Conservation (phyloP, 352 stramenopile genomes). For the Phytophthora pluvialis region DNA sequence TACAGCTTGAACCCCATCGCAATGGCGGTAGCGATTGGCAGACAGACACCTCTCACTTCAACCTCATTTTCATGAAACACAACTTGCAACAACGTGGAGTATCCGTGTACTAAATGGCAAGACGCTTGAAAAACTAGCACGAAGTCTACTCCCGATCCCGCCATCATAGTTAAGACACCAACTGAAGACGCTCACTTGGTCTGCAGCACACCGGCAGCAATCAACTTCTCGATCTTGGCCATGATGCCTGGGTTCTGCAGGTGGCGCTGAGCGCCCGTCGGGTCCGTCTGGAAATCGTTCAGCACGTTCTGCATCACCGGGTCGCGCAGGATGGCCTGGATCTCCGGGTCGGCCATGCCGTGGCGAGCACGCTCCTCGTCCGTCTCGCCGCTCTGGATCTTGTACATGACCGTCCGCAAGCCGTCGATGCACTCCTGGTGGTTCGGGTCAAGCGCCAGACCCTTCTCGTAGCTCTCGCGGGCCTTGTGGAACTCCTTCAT, state of each 20-base stretch:
- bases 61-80: too few species aligned
- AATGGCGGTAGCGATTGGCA: too few species aligned
- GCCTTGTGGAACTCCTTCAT: conserved; percentile 99
- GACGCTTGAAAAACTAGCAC: conserved; percentile 23
- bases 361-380: conserved; percentile 97
- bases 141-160: conserved; percentile 6
- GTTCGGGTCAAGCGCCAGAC: conserved; percentile 93
- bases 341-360: conserved; percentile 99
- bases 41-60: too few species aligned
- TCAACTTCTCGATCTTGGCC: conserved; percentile 99
- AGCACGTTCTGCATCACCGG: conserved; percentile 98
- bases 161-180: conserved; percentile 4
- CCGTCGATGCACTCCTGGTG: conserved; percentile 97
- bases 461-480: conserved; percentile 96
- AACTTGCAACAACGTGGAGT: background rate
- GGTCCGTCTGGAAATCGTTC: conserved; percentile 98
- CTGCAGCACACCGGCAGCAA: conserved; percentile 98
- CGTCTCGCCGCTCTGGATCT: conserved; percentile 96
- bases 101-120: conserved; percentile 9
- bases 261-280: conserved; percentile 89
- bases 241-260: conserved; percentile 95
- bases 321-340: conserved; percentile 98
- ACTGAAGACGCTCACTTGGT: conserved; percentile 67
- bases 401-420: conserved; percentile 92
- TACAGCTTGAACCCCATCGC: too few species aligned